phyloP scores from a whole-genome alignment of 495 filamentous ascomycete genomes.

The Talaromyces thailandensis region DNA sequence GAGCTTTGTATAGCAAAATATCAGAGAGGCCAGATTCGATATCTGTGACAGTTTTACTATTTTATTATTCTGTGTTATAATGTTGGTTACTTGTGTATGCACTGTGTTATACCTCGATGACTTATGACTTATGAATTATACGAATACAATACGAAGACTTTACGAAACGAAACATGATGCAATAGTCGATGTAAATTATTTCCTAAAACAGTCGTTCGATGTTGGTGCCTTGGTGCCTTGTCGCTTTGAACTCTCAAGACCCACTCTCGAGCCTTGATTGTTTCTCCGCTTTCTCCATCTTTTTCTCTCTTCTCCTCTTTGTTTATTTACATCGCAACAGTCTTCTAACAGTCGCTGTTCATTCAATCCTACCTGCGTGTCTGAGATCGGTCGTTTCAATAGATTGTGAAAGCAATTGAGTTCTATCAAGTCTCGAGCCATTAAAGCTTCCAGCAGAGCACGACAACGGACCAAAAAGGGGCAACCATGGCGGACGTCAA shows the following conservation, averaged over 20 bases:
- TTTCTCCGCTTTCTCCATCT: neutral
- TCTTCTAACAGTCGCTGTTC: neutral
- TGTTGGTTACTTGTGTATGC: neutral
- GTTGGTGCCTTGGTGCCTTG: neutral
- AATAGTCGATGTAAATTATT: neutral
- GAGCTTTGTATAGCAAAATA: neutral
- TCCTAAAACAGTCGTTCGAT: neutral
- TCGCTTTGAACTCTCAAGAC: neutral
- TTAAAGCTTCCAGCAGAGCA: neutral
- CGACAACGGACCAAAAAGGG: neutral
- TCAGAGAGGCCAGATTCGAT: neutral
- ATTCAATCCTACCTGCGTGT: neutral
- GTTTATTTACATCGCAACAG: neutral
- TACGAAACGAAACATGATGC: neutral
- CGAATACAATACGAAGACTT: neutral
- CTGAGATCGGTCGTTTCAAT: no score
- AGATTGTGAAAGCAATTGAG: neutral
- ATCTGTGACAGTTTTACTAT: neutral
- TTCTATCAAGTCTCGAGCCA: neutral
- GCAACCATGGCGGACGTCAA: slow-evolving; percentile 8
- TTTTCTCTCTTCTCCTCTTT: neutral
- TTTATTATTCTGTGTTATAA: neutral
- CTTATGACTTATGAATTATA: neutral
- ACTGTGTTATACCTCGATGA: neutral
- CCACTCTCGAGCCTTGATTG: neutral